A percentile compares a stretch with the other conserved stretches of the same genome.
Evolutionary conservation across 371 early-diverging fungal genomes (phyloP).

Genomic region (Mucor plumbeus): DNA sequence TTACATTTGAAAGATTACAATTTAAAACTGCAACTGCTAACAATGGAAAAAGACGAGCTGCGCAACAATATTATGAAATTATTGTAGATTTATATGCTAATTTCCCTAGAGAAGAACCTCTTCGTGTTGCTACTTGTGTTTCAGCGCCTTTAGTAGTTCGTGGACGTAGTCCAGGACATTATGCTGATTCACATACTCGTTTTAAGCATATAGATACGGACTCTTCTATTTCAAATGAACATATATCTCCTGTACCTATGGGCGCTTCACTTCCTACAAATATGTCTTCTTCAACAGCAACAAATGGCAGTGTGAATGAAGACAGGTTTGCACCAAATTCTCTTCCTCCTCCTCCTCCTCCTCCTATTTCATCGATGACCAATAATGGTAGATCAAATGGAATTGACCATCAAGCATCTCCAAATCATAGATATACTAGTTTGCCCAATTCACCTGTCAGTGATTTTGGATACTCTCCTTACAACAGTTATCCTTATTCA

Average conservation of each 20-base stretch:
- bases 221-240: constrained; percentile 23
- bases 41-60: constrained; percentile 81
- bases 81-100: constrained; percentile 68
- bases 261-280: constrained; percentile 25
- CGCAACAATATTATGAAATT: constrained; percentile 85
- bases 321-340: constrained; percentile 1
- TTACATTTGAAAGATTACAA: constrained; percentile 88
- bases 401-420: constrained; percentile 18
- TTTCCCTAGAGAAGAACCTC: constrained; percentile 41
- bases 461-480: constrained; percentile 38
- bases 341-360: background rate
- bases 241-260: constrained; percentile 32
- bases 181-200: constrained; percentile 59
- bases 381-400: background rate
- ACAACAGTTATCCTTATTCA: constrained; percentile 29
- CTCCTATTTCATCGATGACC: background rate
- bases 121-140: constrained; percentile 63
- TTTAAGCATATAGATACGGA: constrained; percentile 34
- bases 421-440: constrained; percentile 26
- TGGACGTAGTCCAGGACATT: constrained; percentile 89
- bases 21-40: constrained; percentile 93
- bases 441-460: constrained; percentile 36
- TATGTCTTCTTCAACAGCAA: constrained; percentile 2
- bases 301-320: background rate
- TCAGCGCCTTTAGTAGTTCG: constrained; percentile 84